Evolutionary conservation across 306 rosid species (phyloP), one percentile per base, ranked within the genome.

Genomic region (Neltuma alba): DNA sequence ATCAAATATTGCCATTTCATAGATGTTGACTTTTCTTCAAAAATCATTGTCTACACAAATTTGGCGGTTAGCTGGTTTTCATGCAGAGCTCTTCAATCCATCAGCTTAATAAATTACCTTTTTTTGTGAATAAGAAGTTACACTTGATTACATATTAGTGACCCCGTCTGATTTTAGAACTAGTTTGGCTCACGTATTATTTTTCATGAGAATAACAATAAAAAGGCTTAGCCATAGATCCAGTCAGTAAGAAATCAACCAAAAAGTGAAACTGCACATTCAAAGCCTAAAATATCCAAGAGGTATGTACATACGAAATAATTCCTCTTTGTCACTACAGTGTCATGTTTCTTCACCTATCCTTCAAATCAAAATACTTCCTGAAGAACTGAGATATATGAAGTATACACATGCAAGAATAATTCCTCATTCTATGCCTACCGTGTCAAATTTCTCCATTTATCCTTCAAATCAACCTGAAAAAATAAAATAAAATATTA

Each of bases 391-490:
- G n/a, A n/a, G n/a, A n/a, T n/a, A n/a, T n/a, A n/a, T n/a, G n/a
- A n/a, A n/a, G n/a, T n/a, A n/a, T n/a, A n/a, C n/a, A n/a, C n/a
- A n/a, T n/a, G n/a, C n/a, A n/a, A 48, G 7, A 44, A 15, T 18
- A 57, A 18, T 50, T 25, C 36, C 1, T 73, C 65, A 28, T 10
- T 6, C 9, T 36, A 62, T 74, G 74, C 80, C 37, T 40, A 54
- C 67, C 86, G 80, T 7, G 79, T 74, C 97, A 95, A 77, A 74
- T 92, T 95, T 82, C 97, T 84, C 98, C 98, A 95, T 61, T 91
- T 95, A 81, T 95, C 98, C 89, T 95, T 95, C 73, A 95, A 79
- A 90, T 95, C 97, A 76, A 90, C 99, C 98, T 92, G 79, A 45
- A 62, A 69, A 52, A 20, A 21, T 20, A n/a, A 45, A 14, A 57